Conservation (phyloP, 2,329 filamentous ascomycete genomes). For the Ambrosiella beaveri region DNA sequence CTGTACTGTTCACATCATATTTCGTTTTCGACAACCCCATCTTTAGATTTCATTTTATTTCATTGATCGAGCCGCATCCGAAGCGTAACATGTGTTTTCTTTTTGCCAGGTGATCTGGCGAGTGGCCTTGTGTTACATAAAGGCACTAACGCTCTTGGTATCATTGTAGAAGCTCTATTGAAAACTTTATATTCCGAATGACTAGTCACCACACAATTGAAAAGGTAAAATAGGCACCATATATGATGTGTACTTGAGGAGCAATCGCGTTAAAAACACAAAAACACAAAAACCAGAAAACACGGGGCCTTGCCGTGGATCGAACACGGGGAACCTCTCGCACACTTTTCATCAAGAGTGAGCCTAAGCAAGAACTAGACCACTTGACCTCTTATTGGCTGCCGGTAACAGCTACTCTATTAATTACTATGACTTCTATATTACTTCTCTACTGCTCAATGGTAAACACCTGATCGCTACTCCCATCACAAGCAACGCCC, state of each 20-base stretch:
- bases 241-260: not conserved
- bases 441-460: slow-evolving; percentile 10
- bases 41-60: not conserved
- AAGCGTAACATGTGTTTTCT: not conserved
- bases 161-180: not conserved
- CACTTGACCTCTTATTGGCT: slow-evolving; percentile 18
- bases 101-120: not conserved
- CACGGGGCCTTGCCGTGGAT: slow-evolving; percentile 27
- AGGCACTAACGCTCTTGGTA: not conserved
- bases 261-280: not conserved
- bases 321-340: slow-evolving; percentile 31
- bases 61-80: too few species aligned
- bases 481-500: slow-evolving; percentile 5
- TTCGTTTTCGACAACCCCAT: not conserved
- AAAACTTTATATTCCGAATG: not conserved
- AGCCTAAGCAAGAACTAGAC: slow-evolving; percentile 56
- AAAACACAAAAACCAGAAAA: slow-evolving; percentile 1
- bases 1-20: not conserved
- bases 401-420: not conserved
- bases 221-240: not conserved
- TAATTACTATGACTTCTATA: not conserved
- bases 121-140: too few species aligned
- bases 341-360: slow-evolving; percentile 22
- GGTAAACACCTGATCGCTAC: slow-evolving; percentile 10
- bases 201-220: not conserved